A percentile compares a stretch with the other conserved stretches of the same genome.
phyloP scores from a whole-genome alignment of 106 monocot genomes.

The Vanilla planifolia region DNA sequence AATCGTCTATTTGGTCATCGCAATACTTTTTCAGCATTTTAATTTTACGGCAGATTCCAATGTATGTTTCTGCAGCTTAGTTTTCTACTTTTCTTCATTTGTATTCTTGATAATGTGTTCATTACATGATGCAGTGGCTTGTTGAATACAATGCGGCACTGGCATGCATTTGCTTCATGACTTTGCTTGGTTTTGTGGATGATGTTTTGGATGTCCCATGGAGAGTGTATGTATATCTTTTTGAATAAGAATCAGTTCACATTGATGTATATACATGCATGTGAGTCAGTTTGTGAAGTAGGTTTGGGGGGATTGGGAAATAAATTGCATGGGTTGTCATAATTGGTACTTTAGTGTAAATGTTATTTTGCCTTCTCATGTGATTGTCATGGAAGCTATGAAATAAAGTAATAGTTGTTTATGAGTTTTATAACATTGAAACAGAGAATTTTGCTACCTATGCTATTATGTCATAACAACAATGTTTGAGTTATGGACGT shows the following conservation, averaged over 20 bases:
- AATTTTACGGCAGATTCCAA: slow-evolving; percentile 84
- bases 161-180: slow-evolving; percentile 93
- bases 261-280: background rate
- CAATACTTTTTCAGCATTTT: slow-evolving; percentile 89
- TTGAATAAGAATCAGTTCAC: background rate
- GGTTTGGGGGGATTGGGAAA: no score
- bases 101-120: background rate
- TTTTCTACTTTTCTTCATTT: background rate
- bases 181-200: slow-evolving; percentile 96
- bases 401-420: no score
- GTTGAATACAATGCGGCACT: slow-evolving; percentile 98
- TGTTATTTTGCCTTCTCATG: background rate
- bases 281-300: background rate
- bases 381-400: background rate
- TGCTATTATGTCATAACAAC: background rate
- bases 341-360: background rate
- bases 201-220: slow-evolving; percentile 97
- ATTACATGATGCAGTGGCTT: slow-evolving; percentile 70
- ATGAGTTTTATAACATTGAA: no score
- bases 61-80: slow-evolving; percentile 33
- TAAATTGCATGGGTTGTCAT: background rate
- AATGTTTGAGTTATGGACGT: background rate
- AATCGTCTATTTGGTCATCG: slow-evolving; percentile 80
- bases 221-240: slow-evolving; percentile 63
- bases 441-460: background rate